These are phyloP conservation scores for Cucumis sativus DNA, from an alignment of 306 rosid species.

Conservation along the genomic window Cucumber_9930_V3 NC_026658.2:10856501-10857000, in stretches of 20 bases:
- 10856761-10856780: conserved; percentile 39
- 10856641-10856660: conserved; percentile 23
- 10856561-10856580: conserved; percentile 7
- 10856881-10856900: background rate
- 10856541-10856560: conserved; percentile 16
- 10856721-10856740: conserved; percentile 21
- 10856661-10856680: conserved; percentile 20
- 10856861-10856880: background rate
- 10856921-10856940: background rate
- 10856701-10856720: conserved; percentile 19
- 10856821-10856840: conserved; percentile 1
- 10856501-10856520: conserved; percentile 8
- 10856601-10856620: conserved; percentile 12
- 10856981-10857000: background rate
- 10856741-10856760: conserved; percentile 24
- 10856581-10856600: conserved; percentile 16
- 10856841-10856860: background rate
- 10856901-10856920: background rate
- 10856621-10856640: conserved; percentile 5
- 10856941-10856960: background rate
- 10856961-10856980: background rate
- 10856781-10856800: conserved; percentile 67
- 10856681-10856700: conserved; percentile 19
- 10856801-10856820: conserved; percentile 75
- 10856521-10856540: conserved; percentile 15